Base-by-base conservation (phyloP, 1,284 basidiomycete species). In the Omphalotus olearius region DNA sequence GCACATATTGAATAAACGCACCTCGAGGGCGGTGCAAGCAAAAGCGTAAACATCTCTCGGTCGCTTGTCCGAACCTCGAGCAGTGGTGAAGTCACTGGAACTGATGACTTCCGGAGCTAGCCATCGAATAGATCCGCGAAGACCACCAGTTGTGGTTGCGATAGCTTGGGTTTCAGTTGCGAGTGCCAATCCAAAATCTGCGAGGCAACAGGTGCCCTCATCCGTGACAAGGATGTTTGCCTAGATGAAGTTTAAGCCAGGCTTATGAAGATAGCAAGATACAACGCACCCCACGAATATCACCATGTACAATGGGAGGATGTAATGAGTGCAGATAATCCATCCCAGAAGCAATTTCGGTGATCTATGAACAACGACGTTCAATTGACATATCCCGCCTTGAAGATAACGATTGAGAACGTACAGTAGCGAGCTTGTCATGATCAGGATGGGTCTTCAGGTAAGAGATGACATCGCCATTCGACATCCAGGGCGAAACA, bases 11-110 rank as follows among this genome's bases (percentile, higher is more conserved):
- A 20, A 16, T 9, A 26, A 14, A n/a, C 46, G 20, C 11, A 55
- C 54, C 54, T 56, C 54, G 16, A 47, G 33, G 13, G 47, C 28
- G 11, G 48, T 56, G 33, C 54, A 56, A 4, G 36, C 54, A 30
- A 56, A 50, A 4, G 54, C 50, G 40, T 52, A 56, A 7, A 52
- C 26, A 36, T 56, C 54, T 36, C 44, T 33, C 13, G 40, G 45
- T 23, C 23, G 42, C 23, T 37, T 36, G 11, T 51, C 30, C 30
- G 30, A 33, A 7, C 30, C 7, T 13, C 4, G 9, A 9, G 30
- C 4, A n/a, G 14, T 40, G 7, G n/a, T 13, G 10, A 25, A 10
- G 6, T 25, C 20, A 9, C 40, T 43, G 14, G 25, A 17, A n/a
- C 18, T 25, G 25, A 56, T 6, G 13, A 56, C 11, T 25, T 53